Percentiles rank a stretch among this genome's conserved stretches.
Evolutionary conservation across 2,329 filamentous ascomycete genomes (phyloP).

Genomic region (Periconia macrospinosa): DNA sequence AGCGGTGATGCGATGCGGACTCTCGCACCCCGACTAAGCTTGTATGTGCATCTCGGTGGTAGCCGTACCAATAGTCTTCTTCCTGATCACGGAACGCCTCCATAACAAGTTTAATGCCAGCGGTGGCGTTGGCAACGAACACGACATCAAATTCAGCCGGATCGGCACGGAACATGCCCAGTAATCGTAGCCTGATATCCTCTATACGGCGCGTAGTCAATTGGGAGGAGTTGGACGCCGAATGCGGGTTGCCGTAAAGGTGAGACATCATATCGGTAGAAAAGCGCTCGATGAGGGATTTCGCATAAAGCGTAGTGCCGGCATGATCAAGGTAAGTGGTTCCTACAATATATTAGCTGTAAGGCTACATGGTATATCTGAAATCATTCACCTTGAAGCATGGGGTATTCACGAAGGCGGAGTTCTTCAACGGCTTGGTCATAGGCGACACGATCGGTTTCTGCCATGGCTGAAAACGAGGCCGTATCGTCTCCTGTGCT

Average conservation of each 20-base stretch:
- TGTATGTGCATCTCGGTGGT: slow-evolving; percentile 84
- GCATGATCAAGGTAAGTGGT: slow-evolving; percentile 90
- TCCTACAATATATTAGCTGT: slow-evolving; percentile 50
- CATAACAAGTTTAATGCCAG: slow-evolving; percentile 81
- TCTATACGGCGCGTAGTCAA: slow-evolving; percentile 74
- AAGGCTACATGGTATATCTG: background rate
- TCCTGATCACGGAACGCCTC: slow-evolving; percentile 73
- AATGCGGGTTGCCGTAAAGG: slow-evolving; percentile 91
- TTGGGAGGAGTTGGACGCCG: slow-evolving; percentile 79
- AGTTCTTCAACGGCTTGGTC: slow-evolving; percentile 62
- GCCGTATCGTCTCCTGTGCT: slow-evolving; percentile 8
- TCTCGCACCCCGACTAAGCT: slow-evolving; percentile 80
- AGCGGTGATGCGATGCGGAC: slow-evolving; percentile 65
- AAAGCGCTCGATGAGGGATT: slow-evolving; percentile 78
- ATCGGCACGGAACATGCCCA: slow-evolving; percentile 80
- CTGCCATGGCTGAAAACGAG: slow-evolving; percentile 25
- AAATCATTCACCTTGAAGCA: slow-evolving; percentile 61
- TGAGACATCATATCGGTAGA: slow-evolving; percentile 75
- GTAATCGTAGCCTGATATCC: slow-evolving; percentile 68
- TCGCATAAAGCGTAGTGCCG: slow-evolving; percentile 82
- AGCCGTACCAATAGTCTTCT: slow-evolving; percentile 77
- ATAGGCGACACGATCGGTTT: slow-evolving; percentile 47
- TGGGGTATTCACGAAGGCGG: slow-evolving; percentile 66
- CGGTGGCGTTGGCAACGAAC: slow-evolving; percentile 91
- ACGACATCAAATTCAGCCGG: slow-evolving; percentile 82